Evolutionary conservation across 306 rosid genomes (phyloP).

Genomic region (Geum urbanum): DNA sequence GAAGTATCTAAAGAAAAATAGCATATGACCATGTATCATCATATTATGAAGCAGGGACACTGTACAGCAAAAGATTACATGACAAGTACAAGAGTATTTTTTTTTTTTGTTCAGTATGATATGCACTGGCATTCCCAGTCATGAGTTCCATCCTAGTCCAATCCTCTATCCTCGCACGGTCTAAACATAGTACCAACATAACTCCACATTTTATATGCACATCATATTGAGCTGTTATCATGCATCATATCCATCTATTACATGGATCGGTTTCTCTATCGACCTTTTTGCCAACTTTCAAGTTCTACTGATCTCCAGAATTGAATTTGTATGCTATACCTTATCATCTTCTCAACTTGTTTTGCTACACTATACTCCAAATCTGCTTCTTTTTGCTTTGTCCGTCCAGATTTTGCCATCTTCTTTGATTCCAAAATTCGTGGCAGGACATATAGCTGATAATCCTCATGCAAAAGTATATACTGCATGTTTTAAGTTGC

Average conservation of each 20-base stretch:
- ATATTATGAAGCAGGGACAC: not conserved
- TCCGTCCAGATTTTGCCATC: conserved; percentile 98
- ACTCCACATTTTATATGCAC: not conserved
- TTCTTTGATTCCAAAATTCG: conserved; percentile 92
- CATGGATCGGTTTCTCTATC: not conserved
- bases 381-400: conserved; percentile 96
- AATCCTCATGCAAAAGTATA: conserved; percentile 85
- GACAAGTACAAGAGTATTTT: not conserved
- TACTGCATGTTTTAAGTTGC: conserved; percentile 48
- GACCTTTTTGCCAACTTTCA: not conserved
- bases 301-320: not conserved
- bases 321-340: conserved; percentile 39
- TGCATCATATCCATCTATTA: not conserved
- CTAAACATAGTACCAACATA: not conserved
- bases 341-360: conserved; percentile 99
- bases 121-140: too few relatives aligned
- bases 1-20: not conserved
- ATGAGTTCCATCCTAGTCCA: not conserved
- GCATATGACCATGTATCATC: too few relatives aligned
- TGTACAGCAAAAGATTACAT: not conserved
- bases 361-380: conserved; percentile 94
- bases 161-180: not conserved
- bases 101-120: not conserved
- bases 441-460: conserved; percentile 84
- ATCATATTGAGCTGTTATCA: not conserved